phyloP scores from a whole-genome alignment of 2,329 filamentous ascomycete species.

The Pseudogymnoascus sp. region DNA sequence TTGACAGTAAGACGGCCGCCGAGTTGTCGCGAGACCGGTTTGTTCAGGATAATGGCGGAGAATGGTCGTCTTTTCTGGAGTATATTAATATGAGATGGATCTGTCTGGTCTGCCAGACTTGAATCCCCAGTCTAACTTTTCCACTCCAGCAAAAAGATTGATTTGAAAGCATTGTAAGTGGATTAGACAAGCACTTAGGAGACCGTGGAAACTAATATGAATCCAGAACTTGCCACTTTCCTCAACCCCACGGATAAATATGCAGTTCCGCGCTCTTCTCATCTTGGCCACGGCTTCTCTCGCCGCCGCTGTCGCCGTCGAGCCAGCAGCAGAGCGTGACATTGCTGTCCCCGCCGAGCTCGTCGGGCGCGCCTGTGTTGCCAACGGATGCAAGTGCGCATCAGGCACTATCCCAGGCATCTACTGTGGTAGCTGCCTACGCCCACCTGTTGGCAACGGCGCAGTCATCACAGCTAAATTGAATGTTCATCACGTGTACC shows the following conservation, averaged over 20 bases:
- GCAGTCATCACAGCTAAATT: background rate
- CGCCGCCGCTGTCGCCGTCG: background rate
- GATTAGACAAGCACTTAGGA: no score
- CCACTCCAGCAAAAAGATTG: no score
- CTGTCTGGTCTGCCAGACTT: no score
- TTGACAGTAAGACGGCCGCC: no score
- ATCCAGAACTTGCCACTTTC: no score
- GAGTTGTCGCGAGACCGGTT: no score
- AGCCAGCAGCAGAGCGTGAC: background rate
- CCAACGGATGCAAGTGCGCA: background rate
- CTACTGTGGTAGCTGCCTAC: background rate
- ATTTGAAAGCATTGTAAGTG: no score
- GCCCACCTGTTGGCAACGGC: background rate
- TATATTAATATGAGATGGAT: no score
- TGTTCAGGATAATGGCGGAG: no score
- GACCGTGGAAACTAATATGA: no score
- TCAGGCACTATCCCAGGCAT: background rate
- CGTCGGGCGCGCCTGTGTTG: background rate
- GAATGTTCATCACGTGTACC: background rate
- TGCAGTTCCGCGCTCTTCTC: background rate
- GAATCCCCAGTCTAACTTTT: no score
- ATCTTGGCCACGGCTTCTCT: background rate
- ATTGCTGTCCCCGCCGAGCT: background rate
- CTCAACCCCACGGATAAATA: background rate
- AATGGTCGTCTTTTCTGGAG: no score